phyloP scores from a whole-genome alignment of 1,139 yeast genomes.

The Saccharomyces hybrid region DNA sequence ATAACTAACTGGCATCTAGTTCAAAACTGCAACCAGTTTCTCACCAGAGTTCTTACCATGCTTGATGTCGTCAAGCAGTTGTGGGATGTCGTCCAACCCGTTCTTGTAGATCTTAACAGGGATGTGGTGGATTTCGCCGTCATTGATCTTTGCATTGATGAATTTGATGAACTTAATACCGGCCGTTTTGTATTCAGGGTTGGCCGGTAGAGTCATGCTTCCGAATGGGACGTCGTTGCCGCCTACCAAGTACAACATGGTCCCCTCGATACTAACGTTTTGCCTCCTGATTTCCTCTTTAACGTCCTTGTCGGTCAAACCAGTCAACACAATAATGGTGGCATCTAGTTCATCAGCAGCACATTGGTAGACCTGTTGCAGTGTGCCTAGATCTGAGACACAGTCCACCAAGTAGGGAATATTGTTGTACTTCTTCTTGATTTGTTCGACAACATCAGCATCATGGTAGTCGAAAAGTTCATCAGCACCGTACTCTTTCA shows the following conservation, averaged over 20 bases:
- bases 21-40: constrained; percentile 23
- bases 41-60: constrained; percentile 27
- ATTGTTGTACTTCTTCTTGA: constrained; percentile 40
- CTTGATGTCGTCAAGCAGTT: constrained; percentile 23
- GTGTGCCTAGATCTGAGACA: constrained; percentile 38
- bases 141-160: constrained; percentile 19
- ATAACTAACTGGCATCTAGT: neutral
- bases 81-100: constrained; percentile 23
- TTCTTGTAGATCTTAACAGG: constrained; percentile 22
- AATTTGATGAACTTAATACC: constrained; percentile 19
- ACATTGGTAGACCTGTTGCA: constrained; percentile 39
- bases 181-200: constrained; percentile 18
- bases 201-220: constrained; percentile 19
- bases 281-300: constrained; percentile 22
- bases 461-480: constrained; percentile 53
- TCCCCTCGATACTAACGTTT: constrained; percentile 21
- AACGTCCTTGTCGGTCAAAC: constrained; percentile 18
- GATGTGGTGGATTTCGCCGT: constrained; percentile 26
- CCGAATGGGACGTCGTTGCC: constrained; percentile 28
- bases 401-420: constrained; percentile 39
- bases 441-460: constrained; percentile 42
- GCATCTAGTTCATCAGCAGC: constrained; percentile 35
- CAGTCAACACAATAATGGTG: constrained; percentile 20
- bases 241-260: constrained; percentile 19
- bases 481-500: constrained; percentile 46